Base-by-base conservation (phyloP, 768 basidiomycete genomes). In the Lepiota venenata region DNA sequence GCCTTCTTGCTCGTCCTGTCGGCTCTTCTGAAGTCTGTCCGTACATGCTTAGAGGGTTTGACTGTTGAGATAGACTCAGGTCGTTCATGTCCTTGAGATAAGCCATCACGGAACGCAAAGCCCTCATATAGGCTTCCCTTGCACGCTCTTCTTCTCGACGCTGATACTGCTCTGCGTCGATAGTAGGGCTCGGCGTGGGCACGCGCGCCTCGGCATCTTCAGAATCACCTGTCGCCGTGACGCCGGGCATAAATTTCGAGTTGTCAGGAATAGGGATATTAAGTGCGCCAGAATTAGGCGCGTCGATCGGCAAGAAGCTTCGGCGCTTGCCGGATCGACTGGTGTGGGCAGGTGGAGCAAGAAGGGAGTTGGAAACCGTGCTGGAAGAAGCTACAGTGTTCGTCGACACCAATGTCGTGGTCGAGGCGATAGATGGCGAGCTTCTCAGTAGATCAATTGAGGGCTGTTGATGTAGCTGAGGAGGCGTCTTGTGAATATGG, bases 81-180 rank as follows among this genome's bases (percentile, higher is more conserved):
- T 99, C 97, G 64, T 94, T 88, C 84, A 99, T 88, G 63, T 99
- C 97, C 62, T 85, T 85, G 16, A 99, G 79, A 69, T 98, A 99
- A 6, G 93, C 92, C 88, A 98, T 95, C 15, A 99, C 84, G 9
- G 91, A 89, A 52, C 91, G 83, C 49, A 99, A 76, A 29, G 92
- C 93, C 41, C 89, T 80, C 62, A 82, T 84, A 65, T 88, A 87
- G 27, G 83, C 78, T 63, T 91, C 88, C 27, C 83, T 77, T 15
- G 77, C 80, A 29, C 84, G 77, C 56, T 89, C 88, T 67, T 87
- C 86, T 70, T 91, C 88, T 51, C 79, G 80, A 36, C 82, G 81
- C 50, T 77, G 66, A 50, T 73, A 69, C 45, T 80, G 77, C 47
- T 85, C 85, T 54, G 69, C 70, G 53, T 75, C 74, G 21, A 69